Conservation (phyloP, 2,329 filamentous ascomycete genomes). For the Cladobotryum mycophilum region DNA sequence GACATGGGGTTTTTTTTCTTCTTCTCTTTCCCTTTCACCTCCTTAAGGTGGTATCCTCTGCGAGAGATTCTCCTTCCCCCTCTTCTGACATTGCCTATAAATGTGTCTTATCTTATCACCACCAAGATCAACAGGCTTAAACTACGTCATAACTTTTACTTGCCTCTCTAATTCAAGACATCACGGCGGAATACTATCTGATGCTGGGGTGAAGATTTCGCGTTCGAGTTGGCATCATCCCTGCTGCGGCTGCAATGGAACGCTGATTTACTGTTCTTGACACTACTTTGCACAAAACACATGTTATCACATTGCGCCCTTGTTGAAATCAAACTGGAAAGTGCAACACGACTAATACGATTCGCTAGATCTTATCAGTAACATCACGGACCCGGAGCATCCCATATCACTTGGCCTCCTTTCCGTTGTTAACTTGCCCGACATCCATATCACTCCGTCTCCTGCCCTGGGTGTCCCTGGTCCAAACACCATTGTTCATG, state of each 20-base stretch:
- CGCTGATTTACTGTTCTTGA: too few species aligned
- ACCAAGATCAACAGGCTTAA: not conserved
- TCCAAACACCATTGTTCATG: constrained; percentile 56
- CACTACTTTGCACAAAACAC: too few species aligned
- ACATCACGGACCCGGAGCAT: constrained; percentile 94
- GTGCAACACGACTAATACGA: constrained; percentile 12
- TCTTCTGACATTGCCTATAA: too few species aligned
- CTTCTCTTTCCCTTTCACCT: too few species aligned
- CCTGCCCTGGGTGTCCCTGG: constrained; percentile 33
- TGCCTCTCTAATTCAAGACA: too few species aligned
- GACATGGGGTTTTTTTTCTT: not conserved
- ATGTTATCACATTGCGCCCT: too few species aligned
- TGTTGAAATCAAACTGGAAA: too few species aligned
- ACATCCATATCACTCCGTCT: constrained; percentile 67
- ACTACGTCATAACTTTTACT: too few species aligned
- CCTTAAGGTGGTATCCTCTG: not conserved
- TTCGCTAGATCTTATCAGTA: constrained; percentile 75
- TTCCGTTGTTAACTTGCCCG: constrained; percentile 90
- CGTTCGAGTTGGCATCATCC: too few species aligned
- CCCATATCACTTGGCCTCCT: constrained; percentile 88
- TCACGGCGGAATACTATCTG: too few species aligned
- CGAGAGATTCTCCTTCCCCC: not conserved
- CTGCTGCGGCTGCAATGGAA: too few species aligned
- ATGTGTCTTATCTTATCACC: not conserved
- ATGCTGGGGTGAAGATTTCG: too few species aligned